phyloP scores from a whole-genome alignment of 1,284 basidiomycete species.

The Cryptococcus floricola region DNA sequence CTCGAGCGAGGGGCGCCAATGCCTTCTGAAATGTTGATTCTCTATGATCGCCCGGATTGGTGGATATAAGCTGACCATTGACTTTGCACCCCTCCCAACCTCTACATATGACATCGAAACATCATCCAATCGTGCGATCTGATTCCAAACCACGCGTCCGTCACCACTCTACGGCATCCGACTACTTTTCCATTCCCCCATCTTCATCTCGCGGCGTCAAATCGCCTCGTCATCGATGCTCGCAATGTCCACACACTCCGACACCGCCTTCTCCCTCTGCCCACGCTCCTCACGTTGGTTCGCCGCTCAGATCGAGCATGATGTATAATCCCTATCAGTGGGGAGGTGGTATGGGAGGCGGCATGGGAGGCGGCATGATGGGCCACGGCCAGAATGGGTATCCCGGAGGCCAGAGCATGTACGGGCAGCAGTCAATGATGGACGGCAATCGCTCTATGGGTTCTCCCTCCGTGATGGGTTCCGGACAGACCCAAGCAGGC shows the following conservation, averaged over 20 bases:
- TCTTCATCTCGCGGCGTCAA: background rate
- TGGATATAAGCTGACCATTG: too few species aligned
- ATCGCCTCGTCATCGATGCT: background rate
- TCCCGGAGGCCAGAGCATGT: background rate
- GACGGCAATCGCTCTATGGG: background rate
- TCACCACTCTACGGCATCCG: background rate
- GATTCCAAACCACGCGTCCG: background rate
- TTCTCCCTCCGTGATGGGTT: slow-evolving; percentile 4
- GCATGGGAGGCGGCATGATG: background rate
- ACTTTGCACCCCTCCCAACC: too few species aligned
- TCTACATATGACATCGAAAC: too few species aligned
- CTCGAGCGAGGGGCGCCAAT: too few species aligned
- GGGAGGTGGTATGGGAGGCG: slow-evolving; percentile 4
- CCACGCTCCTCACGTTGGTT: background rate
- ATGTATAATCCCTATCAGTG: slow-evolving; percentile 19
- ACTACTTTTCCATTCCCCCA: background rate
- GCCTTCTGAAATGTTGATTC: too few species aligned
- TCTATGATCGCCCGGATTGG: too few species aligned
- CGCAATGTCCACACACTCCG: slow-evolving; percentile 1
- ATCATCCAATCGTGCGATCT: too few species aligned
- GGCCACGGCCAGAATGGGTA: background rate
- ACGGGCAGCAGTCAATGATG: slow-evolving; percentile 19
- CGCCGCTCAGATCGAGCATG: slow-evolving; percentile 13
- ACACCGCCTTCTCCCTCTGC: slow-evolving; percentile 4
- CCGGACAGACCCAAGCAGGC: slow-evolving; percentile 1